These are phyloP conservation scores for Pythium rishiriense DNA, from an alignment of 352 stramenopile genomes.

Conservation along the genomic window DNA sequence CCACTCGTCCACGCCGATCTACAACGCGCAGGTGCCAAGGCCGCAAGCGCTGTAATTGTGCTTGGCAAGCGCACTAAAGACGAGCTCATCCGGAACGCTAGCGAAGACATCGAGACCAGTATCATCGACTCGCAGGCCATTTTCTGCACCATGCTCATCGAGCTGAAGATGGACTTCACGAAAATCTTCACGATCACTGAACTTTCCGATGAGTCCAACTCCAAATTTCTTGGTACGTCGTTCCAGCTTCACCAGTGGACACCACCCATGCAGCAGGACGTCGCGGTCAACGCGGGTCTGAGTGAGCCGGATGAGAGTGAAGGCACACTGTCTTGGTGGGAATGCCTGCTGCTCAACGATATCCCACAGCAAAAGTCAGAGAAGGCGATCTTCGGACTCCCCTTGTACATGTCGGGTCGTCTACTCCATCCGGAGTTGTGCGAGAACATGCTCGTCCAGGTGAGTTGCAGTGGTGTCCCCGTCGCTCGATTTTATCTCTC, in stretches of 20 bases:
- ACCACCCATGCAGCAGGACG: constrained; percentile 1
- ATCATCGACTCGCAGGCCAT: constrained; percentile 83
- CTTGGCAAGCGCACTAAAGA: constrained; percentile 69
- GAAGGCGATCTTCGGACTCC: constrained; percentile 77
- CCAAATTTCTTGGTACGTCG: constrained; percentile 84
- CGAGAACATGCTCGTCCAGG: constrained; percentile 85
- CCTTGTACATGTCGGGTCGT: constrained; percentile 83
- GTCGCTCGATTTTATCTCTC: neutral
- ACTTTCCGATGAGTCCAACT: constrained; percentile 80
- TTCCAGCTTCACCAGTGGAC: constrained; percentile 51
- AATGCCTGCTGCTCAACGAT: constrained; percentile 67
- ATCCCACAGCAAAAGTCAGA: constrained; percentile 59
- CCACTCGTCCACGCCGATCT: constrained; percentile 77
- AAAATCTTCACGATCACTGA: constrained; percentile 87
- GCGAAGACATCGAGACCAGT: constrained; percentile 65
- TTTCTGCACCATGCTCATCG: constrained; percentile 85
- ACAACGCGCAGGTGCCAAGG: constrained; percentile 78
- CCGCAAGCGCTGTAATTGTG: constrained; percentile 75
- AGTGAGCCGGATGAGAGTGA: constrained; percentile 21
- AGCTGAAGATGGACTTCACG: constrained; percentile 86
- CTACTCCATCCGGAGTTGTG: constrained; percentile 81
- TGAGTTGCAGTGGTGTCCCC: constrained; percentile 9
- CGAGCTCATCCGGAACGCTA: constrained; percentile 27
- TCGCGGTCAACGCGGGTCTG: neutral
- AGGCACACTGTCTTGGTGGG: constrained; percentile 55